These are phyloP conservation scores for Solanum piurae DNA, from an alignment of 257 asterid genomes.

Conservation along the genomic window DNA sequence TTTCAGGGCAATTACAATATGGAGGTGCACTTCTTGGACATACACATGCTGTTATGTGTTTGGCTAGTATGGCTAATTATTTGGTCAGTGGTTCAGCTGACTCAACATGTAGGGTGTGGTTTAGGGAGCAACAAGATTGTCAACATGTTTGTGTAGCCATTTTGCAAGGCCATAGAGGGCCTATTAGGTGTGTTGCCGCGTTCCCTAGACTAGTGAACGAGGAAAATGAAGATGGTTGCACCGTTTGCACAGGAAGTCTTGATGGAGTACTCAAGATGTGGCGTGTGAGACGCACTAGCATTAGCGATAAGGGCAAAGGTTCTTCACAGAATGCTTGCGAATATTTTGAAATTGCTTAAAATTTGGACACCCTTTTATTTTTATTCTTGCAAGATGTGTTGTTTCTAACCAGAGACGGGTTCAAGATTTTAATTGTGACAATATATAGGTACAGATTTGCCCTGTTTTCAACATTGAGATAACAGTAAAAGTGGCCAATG, in stretches of 20 bases:
- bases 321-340: slow-evolving; percentile 32
- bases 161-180: slow-evolving; percentile 82
- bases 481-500: background rate
- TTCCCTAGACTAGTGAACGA: slow-evolving; percentile 24
- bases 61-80: slow-evolving; percentile 38
- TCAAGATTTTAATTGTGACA: background rate
- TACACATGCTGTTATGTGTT: slow-evolving; percentile 81
- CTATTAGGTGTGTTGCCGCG: slow-evolving; percentile 53
- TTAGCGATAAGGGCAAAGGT: slow-evolving; percentile 1
- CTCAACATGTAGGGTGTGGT: slow-evolving; percentile 65
- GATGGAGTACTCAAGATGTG: slow-evolving; percentile 86
- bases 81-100: slow-evolving; percentile 83
- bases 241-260: slow-evolving; percentile 73
- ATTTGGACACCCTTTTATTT: background rate
- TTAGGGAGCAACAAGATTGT: slow-evolving; percentile 46
- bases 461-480: background rate
- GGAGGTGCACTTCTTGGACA: slow-evolving; percentile 91
- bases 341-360: slow-evolving; percentile 54
- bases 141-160: slow-evolving; percentile 58
- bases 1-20: slow-evolving; percentile 78
- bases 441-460: background rate
- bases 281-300: slow-evolving; percentile 35
- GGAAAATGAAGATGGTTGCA: slow-evolving; percentile 57
- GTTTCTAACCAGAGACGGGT: background rate
- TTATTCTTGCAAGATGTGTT: background rate